phyloP scores from a whole-genome alignment of 306 rosid species.

The Malus orientalis region DNA sequence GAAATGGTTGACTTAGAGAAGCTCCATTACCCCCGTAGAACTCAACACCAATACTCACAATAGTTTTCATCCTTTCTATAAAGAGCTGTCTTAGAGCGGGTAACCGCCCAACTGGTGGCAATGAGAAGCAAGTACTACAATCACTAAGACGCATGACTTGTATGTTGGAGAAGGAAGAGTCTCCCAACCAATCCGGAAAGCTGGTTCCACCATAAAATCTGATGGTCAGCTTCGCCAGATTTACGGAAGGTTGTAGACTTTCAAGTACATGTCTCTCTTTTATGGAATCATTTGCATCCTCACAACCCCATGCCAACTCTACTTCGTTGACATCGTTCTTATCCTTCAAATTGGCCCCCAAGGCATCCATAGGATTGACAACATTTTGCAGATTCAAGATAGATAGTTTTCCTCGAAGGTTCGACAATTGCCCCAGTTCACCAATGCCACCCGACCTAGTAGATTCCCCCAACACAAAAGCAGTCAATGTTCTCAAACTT shows the following conservation, averaged over 20 bases:
- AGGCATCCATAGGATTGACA: neutral
- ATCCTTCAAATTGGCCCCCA: slow-evolving; percentile 5
- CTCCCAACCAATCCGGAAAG: slow-evolving; percentile 17
- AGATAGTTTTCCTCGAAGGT: neutral
- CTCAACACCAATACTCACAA: neutral
- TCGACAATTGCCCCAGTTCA: neutral
- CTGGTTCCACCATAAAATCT: neutral
- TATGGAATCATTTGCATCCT: neutral
- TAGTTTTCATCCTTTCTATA: neutral
- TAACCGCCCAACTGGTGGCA: slow-evolving; percentile 10
- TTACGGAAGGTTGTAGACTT: neutral
- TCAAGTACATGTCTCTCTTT: neutral
- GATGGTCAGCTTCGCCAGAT: neutral
- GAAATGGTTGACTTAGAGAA: neutral
- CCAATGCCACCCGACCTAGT: neutral
- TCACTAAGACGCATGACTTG: neutral
- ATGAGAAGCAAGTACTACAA: neutral
- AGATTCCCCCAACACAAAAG: neutral
- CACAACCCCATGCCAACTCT: neutral
- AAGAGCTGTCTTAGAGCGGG: neutral
- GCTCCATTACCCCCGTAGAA: no score
- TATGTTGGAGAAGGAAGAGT: neutral
- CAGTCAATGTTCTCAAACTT: neutral
- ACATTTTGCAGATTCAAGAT: slow-evolving; percentile 10
- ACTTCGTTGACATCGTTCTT: slow-evolving; percentile 1